These are phyloP conservation scores for Hymenoscyphus occultus DNA, from an alignment of 2,329 filamentous ascomycete genomes.

Conservation along the genomic window DNA sequence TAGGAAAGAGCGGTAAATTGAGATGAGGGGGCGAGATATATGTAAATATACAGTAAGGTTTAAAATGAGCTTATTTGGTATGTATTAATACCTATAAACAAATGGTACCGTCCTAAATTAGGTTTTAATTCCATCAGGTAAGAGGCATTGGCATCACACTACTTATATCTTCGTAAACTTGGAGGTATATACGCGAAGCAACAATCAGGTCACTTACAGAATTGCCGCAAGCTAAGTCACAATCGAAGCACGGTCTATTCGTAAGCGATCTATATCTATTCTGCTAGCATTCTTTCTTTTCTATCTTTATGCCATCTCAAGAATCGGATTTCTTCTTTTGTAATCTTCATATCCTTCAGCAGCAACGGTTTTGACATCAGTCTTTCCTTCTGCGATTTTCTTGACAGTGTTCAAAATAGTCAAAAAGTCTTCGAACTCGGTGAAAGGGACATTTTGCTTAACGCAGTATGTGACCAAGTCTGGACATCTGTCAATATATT, in stretches of 20 bases:
- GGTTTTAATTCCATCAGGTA: no score
- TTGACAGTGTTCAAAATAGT: conserved; percentile 74
- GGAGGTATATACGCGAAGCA: no score
- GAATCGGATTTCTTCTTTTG: conserved; percentile 18
- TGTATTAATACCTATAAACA: no score
- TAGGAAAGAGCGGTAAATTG: no score
- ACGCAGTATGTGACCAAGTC: conserved; percentile 88
- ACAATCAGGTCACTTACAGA: not conserved
- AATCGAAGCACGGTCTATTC: conserved; percentile 7
- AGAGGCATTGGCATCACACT: no score
- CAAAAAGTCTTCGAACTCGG: conserved; percentile 80
- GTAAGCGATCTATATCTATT: not conserved
- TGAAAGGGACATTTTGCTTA: conserved; percentile 80
- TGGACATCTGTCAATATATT: conserved; percentile 37
- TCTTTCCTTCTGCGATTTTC: conserved; percentile 72
- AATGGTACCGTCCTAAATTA: no score
- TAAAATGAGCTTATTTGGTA: no score
- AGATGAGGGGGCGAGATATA: no score
- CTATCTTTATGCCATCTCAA: conserved; percentile 12
- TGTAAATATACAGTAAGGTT: no score
- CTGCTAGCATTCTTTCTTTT: conserved; percentile 2
- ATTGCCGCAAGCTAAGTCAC: not conserved
- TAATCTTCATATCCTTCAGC: conserved; percentile 33
- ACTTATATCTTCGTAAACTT: no score
- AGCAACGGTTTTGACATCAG: conserved; percentile 68